Evolutionary conservation across 257 asterid species (phyloP).

Genomic region (Fraxinus pennsylvanica): DNA sequence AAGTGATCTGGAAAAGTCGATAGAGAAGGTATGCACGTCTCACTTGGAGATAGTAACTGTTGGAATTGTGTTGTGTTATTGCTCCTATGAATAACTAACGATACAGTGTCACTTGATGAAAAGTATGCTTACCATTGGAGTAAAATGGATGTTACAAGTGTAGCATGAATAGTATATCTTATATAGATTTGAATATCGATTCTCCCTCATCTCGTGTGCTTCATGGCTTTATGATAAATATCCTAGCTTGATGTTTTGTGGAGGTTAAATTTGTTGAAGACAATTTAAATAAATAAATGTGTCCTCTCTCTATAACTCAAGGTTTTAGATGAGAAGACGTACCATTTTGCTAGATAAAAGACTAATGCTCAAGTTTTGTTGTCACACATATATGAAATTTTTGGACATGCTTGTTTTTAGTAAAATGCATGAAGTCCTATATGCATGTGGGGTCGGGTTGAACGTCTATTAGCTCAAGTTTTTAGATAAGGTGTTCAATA

Average conservation of each 20-base stretch:
- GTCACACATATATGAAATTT: background rate
- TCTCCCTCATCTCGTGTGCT: background rate
- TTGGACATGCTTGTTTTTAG: background rate
- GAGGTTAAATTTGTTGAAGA: background rate
- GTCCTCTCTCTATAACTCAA: no score
- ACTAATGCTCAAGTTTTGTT: background rate
- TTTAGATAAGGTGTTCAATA: background rate
- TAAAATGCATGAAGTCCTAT: background rate
- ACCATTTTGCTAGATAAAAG: background rate
- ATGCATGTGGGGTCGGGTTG: background rate
- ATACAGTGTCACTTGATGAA: background rate
- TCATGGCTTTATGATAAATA: no score
- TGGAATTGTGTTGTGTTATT: background rate
- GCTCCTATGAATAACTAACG: background rate
- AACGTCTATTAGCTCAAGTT: background rate
- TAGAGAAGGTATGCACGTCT: slow-evolving; percentile 41
- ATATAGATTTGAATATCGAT: background rate
- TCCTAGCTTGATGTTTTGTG: background rate
- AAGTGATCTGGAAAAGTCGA: slow-evolving; percentile 31
- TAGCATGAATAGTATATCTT: background rate
- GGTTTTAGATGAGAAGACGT: background rate
- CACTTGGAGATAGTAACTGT: background rate
- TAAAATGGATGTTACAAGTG: background rate
- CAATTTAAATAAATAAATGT: no score
- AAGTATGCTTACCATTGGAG: background rate